A percentile compares a stretch with the other conserved stretches of the same genome.
Evolutionary conservation across 768 basidiomycete genomes (phyloP).

Genomic region (Daedaleopsis nitida): DNA sequence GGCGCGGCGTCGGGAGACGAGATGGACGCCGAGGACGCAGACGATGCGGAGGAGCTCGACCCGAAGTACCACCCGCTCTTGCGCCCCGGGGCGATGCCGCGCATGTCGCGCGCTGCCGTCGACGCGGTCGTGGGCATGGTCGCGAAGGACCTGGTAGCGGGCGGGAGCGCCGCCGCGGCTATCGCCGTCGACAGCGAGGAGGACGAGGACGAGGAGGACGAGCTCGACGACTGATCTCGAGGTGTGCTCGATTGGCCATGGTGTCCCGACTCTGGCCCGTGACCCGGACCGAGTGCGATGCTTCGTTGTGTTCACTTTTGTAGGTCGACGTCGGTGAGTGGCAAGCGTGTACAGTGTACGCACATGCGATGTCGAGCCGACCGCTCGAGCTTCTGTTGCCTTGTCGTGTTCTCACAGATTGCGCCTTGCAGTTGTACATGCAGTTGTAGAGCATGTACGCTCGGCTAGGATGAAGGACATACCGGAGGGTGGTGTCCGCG

Average conservation of each 20-base stretch:
- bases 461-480: too few species aligned
- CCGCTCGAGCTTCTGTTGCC: too few species aligned
- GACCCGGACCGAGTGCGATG: too few species aligned
- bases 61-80: constrained; percentile 63
- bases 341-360: too few species aligned
- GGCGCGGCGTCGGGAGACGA: constrained; percentile 21
- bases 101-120: constrained; percentile 65
- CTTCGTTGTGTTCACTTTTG: too few species aligned
- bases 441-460: too few species aligned
- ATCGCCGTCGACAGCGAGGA: constrained; percentile 34
- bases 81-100: constrained; percentile 65
- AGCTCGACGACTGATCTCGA: constrained; percentile 45
- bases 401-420: too few species aligned
- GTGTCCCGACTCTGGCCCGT: too few species aligned
- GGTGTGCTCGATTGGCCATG: too few species aligned
- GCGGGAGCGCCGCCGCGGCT: constrained; percentile 25
- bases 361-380: too few species aligned
- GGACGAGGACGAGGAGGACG: constrained; percentile 53
- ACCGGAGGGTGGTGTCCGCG: too few species aligned
- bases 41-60: constrained; percentile 50
- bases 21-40: constrained; percentile 36
- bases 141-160: constrained; percentile 50
- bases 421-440: too few species aligned
- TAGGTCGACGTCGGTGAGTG: background rate
- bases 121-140: constrained; percentile 69